Percentiles rank a stretch among this genome's conserved stretches.
These are phyloP conservation scores for Cubamyces lactineus DNA, from an alignment of 768 basidiomycete genomes.

Conservation along the genomic window DNA sequence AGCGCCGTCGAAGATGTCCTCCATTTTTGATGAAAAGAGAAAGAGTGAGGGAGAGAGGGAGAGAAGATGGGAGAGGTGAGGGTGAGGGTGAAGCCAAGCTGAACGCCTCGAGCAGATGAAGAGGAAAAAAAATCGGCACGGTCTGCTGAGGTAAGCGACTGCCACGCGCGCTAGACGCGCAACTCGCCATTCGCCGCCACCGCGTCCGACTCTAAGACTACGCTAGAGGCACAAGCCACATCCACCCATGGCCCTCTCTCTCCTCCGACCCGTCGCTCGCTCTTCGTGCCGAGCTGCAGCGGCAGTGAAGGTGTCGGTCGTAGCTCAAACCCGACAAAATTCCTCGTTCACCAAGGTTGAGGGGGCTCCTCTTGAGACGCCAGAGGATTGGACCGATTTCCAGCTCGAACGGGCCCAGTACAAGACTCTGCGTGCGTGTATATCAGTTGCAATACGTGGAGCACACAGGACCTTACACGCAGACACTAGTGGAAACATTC, in stretches of 20 bases:
- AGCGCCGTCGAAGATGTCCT: conserved; percentile 94
- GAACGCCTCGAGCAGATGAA: conserved; percentile 24
- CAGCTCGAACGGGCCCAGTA: conserved; percentile 60
- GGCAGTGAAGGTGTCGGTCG: neutral
- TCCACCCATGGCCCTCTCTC: conserved; percentile 32
- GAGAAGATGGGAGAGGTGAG: conserved; percentile 26
- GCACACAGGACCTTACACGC: conserved; percentile 3
- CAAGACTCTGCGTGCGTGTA: conserved; percentile 54
- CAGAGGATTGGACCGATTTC: conserved; percentile 67
- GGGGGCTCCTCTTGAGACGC: conserved; percentile 43
- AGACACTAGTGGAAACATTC: conserved; percentile 58
- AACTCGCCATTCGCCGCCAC: conserved; percentile 33
- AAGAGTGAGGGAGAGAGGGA: conserved; percentile 39
- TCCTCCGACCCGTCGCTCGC: conserved; percentile 29
- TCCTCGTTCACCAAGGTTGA: conserved; percentile 17
- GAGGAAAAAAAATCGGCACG: conserved; percentile 46
- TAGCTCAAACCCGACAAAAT: conserved; percentile 13
- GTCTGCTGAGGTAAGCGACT: conserved; percentile 57
- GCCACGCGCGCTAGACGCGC: conserved; percentile 27
- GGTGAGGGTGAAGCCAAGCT: conserved; percentile 22
- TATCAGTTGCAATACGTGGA: neutral
- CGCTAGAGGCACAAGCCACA: neutral
- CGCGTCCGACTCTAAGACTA: conserved; percentile 29
- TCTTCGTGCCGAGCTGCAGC: conserved; percentile 18
- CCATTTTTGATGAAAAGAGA: conserved; percentile 62